Percentiles rank a stretch among this genome's conserved stretches.
Conservation (phyloP, 179 eudicot genomes). For the Silene noctiflora region DNA sequence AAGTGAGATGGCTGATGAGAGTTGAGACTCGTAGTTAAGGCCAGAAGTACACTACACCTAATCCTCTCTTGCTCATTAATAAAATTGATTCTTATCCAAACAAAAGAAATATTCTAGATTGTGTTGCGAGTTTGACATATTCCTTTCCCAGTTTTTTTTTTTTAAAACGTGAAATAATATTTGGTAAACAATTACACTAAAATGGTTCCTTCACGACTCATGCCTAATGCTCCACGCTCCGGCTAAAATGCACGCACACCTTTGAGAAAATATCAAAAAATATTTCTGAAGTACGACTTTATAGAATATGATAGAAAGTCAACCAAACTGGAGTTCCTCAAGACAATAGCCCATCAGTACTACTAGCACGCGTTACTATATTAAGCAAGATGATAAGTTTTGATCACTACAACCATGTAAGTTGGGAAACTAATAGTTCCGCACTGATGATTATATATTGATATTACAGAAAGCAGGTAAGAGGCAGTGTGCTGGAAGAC, state of each 20-base stretch:
- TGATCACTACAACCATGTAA: neutral
- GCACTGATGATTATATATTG: neutral
- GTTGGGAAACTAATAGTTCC: neutral
- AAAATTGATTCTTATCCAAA: conserved; percentile 1
- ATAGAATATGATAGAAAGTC: neutral
- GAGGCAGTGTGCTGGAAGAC: neutral
- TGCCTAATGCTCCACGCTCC: neutral
- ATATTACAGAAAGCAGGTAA: neutral
- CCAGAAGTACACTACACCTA: neutral
- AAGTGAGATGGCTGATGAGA: neutral
- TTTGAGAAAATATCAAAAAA: too few species aligned
- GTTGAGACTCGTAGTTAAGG: neutral
- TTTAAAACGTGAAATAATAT: neutral
- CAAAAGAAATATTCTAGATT: neutral
- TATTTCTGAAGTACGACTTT: neutral
- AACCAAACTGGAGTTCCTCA: neutral
- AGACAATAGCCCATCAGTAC: neutral
- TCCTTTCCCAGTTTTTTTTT: neutral
- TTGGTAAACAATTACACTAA: neutral
- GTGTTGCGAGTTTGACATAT: neutral
- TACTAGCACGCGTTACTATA: neutral
- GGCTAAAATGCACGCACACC: neutral
- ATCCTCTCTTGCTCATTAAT: neutral
- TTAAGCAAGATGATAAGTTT: neutral
- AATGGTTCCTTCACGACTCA: neutral